A percentile compares a stretch with the other conserved stretches of the same genome.
Evolutionary conservation across 495 filamentous ascomycete species (phyloP).

Genomic region (Penicillium coprophilum): DNA sequence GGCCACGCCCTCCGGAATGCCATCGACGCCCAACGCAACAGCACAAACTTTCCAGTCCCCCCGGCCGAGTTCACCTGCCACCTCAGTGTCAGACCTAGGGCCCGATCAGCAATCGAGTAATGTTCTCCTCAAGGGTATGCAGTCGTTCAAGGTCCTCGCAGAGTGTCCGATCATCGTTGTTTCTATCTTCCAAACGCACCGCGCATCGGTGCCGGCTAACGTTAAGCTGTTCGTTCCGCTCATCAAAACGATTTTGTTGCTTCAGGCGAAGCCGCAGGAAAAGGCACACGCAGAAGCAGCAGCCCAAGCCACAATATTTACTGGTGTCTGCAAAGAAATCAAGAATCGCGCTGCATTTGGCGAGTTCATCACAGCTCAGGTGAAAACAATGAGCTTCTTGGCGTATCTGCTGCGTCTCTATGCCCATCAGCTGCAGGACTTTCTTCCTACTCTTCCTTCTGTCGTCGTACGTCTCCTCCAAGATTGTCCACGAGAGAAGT

Average conservation of each 20-base stretch:
- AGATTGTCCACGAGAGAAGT: constrained; percentile 93
- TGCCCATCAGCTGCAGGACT: constrained; percentile 83
- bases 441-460: constrained; percentile 80
- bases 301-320: constrained; percentile 74
- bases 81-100: constrained; percentile 71
- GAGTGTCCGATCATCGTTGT: constrained; percentile 99
- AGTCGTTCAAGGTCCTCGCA: constrained; percentile 97
- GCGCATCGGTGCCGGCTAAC: constrained; percentile 72
- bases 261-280: constrained; percentile 92
- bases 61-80: constrained; percentile 83
- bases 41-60: constrained; percentile 78
- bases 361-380: constrained; percentile 95
- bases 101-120: constrained; percentile 79
- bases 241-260: constrained; percentile 84
- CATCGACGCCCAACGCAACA: constrained; percentile 73
- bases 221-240: constrained; percentile 91
- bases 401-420: constrained; percentile 91
- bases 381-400: constrained; percentile 99
- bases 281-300: constrained; percentile 84
- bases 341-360: constrained; percentile 93
- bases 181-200: constrained; percentile 93
- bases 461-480: constrained; percentile 90
- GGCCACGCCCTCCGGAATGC: constrained; percentile 63
- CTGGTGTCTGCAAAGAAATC: constrained; percentile 90
- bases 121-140: constrained; percentile 84